Evolutionary conservation across 2,329 filamentous ascomycete species (phyloP).

Genomic region (Fusarium albidum): DNA sequence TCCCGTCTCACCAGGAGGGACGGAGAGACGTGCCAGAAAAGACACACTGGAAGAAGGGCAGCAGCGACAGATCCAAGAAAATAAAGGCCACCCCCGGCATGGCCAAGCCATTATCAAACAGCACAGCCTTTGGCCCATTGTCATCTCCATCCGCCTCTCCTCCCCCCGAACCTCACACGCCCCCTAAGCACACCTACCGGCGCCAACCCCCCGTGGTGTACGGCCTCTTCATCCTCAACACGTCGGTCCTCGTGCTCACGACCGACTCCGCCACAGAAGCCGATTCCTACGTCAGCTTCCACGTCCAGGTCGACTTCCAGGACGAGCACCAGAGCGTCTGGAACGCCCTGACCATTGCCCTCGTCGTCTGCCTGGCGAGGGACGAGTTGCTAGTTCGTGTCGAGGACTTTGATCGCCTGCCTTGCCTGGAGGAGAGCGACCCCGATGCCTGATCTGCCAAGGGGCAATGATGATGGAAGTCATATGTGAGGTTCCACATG

Average conservation of each 20-base stretch:
- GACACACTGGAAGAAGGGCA: background rate
- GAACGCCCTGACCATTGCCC: conserved; percentile 54
- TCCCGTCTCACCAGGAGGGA: background rate
- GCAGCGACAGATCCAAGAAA: background rate
- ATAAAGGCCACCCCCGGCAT: background rate
- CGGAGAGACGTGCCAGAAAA: background rate
- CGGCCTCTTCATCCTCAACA: conserved; percentile 53
- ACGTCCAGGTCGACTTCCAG: conserved; percentile 51
- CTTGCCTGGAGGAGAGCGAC: conserved; percentile 46
- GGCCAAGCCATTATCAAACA: background rate
- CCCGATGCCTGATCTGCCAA: conserved; percentile 45
- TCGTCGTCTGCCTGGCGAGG: conserved; percentile 50
- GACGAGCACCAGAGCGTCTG: conserved; percentile 52
- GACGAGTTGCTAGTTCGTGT: conserved; percentile 48
- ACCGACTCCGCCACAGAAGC: conserved; percentile 49
- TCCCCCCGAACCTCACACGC: conserved; percentile 10
- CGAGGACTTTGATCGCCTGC: conserved; percentile 47
- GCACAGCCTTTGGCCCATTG: background rate
- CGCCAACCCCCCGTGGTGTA: conserved; percentile 52
- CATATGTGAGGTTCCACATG: background rate
- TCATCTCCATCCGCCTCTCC: background rate
- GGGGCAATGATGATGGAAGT: background rate
- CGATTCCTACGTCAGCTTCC: conserved; percentile 51
- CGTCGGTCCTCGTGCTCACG: conserved; percentile 50
- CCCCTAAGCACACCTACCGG: conserved; percentile 31